phyloP scores from a whole-genome alignment of 208 protist genomes.

The Acanthamoeba polyphaga region DNA sequence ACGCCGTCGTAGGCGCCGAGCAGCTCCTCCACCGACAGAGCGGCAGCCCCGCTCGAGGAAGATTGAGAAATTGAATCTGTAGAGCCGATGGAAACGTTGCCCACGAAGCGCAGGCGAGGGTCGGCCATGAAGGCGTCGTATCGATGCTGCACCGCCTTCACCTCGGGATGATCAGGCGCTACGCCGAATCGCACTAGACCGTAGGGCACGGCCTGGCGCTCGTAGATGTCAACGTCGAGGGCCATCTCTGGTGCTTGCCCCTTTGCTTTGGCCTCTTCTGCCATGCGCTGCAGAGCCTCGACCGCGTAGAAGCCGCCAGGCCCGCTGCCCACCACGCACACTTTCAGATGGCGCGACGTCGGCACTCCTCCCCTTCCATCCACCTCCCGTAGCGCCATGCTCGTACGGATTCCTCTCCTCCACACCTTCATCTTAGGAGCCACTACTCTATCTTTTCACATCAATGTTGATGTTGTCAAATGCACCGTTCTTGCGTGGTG shows the following conservation, averaged over 20 bases:
- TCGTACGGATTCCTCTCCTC: background rate
- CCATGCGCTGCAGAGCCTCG: slow-evolving; percentile 91
- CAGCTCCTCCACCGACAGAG: slow-evolving; percentile 80
- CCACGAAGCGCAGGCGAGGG: slow-evolving; percentile 92
- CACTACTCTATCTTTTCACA: too few relatives aligned
- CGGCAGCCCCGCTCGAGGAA: background rate
- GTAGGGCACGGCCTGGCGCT: slow-evolving; percentile 96
- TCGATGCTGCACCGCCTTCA: slow-evolving; percentile 96
- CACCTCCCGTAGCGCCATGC: background rate
- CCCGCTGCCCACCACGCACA: slow-evolving; percentile 94
- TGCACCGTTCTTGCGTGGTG: too few relatives aligned
- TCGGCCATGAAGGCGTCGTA: slow-evolving; percentile 87
- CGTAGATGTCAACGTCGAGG: slow-evolving; percentile 91
- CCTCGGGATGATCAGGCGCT: slow-evolving; percentile 97
- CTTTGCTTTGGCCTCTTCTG: background rate
- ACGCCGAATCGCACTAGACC: slow-evolving; percentile 98
- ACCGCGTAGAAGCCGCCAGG: slow-evolving; percentile 97
- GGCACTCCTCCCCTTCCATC: background rate
- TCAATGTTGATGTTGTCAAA: too few relatives aligned
- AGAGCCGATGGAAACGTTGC: slow-evolving; percentile 94
- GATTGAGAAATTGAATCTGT: background rate
- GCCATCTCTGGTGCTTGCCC: background rate
- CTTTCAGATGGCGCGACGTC: background rate
- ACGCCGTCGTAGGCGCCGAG: slow-evolving; percentile 94
- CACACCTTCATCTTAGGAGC: background rate